Evolutionary conservation across 2,329 filamentous ascomycete species (phyloP), one percentile per base, ranked within the genome.

Genomic region (Amauroascus niger): DNA sequence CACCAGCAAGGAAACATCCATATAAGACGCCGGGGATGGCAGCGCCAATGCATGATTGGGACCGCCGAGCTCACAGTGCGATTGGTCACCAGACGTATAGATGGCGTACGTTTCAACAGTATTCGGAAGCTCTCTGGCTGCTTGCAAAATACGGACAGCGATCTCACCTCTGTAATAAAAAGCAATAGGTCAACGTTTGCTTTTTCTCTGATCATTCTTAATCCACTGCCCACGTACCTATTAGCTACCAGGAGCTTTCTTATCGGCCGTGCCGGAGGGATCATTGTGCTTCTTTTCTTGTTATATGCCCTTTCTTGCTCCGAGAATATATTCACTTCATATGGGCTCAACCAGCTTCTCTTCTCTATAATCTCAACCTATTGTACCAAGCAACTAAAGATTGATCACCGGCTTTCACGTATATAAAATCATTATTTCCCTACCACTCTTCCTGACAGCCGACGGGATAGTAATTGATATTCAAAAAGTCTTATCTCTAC

Each of bases 121-220:
- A 3, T 59, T 56, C 11, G 68, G 69, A 2, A 83, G 69, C 65
- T 84, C 81, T 39, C 79, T 72, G n/a, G 78, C 78, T 53, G 80
- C 74, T 28, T 76, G 74, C 32, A 83, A 69, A 46, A 84, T 80
- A 11, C 81, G 74, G 1, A 79, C 75, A 52, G 81, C 80, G 49
- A 85, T 83, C 64, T 84, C 82, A 53, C 81, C 82, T 69, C 80
- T 81, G 50, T 30, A n/a, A n/a, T n/a, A n/a, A n/a, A n/a, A n/a
- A n/a, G n/a, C 18, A 18, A 22, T 45, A n/a, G 24, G 49, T 57
- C 52, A 4, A 58, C 6, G 32, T 26, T 35, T 18, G 24, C 47
- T 49, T 28, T 50, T 47, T 26, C 16, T 40, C 35, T 6, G 13
- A 14, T 14, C 18, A 13, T 1, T 1, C 20, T 32, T 32, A 20